Conservation (phyloP, 2,329 filamentous ascomycete genomes). For the Diplodia seriata region DNA sequence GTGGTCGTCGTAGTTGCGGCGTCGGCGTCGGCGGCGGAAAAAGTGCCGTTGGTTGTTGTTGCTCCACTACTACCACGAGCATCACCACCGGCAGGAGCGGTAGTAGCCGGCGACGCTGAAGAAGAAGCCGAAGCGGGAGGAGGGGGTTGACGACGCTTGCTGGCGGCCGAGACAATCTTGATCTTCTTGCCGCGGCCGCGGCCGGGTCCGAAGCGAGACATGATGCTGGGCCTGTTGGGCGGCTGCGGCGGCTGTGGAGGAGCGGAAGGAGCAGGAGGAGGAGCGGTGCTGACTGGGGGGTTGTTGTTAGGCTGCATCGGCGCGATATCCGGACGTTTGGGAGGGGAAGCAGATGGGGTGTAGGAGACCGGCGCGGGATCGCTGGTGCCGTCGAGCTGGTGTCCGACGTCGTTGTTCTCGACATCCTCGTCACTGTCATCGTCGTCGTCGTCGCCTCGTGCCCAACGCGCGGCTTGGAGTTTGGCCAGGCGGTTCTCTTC, state of each 20-base stretch:
- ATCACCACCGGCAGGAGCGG: slow-evolving; percentile 32
- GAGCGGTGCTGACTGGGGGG: background rate
- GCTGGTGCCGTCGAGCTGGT: slow-evolving; percentile 11
- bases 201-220: slow-evolving; percentile 10
- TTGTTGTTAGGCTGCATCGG: background rate
- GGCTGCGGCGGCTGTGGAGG: slow-evolving; percentile 8
- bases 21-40: too few species aligned
- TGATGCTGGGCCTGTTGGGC: slow-evolving; percentile 33
- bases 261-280: background rate
- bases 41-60: too few species aligned
- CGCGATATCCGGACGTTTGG: background rate
- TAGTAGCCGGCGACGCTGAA: background rate
- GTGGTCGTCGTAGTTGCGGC: slow-evolving; percentile 31
- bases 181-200: slow-evolving; percentile 43
- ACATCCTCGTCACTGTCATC: background rate
- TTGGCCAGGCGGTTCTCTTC: slow-evolving; percentile 28
- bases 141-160: background rate
- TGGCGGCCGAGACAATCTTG: slow-evolving; percentile 41
- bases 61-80: slow-evolving; percentile 1
- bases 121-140: background rate
- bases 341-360: background rate
- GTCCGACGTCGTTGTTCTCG: background rate
- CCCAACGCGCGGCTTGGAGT: slow-evolving; percentile 19
- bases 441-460: slow-evolving; percentile 12
- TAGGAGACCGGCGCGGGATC: slow-evolving; percentile 5